Percentiles rank a stretch among this genome's conserved stretches.
Conservation (phyloP, 1,139 yeast species). For the Magnusiomyces ingens region DNA sequence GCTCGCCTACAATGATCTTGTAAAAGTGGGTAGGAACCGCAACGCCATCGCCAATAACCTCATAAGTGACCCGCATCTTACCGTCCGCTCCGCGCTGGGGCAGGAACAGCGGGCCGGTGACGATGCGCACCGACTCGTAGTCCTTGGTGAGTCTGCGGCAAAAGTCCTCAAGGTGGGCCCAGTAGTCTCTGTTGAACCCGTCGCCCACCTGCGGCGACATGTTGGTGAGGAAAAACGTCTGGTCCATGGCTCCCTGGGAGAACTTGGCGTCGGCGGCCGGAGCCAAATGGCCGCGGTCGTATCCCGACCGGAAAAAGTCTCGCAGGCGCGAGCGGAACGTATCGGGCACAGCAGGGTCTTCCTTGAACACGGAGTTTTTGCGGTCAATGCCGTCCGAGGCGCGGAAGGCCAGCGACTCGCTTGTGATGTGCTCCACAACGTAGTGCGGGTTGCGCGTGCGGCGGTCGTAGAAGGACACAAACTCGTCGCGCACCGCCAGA, state of each 20-base stretch:
- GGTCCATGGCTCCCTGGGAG: constrained; percentile 87
- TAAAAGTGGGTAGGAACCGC: constrained; percentile 98
- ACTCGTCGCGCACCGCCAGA: constrained; percentile 63
- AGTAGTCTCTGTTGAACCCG: constrained; percentile 92
- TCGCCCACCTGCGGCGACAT: constrained; percentile 98
- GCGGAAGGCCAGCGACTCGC: constrained; percentile 49
- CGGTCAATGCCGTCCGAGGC: constrained; percentile 48
- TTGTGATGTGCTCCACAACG: constrained; percentile 87
- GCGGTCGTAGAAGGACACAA: constrained; percentile 80
- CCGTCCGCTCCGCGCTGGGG: constrained; percentile 75
- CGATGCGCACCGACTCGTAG: constrained; percentile 69
- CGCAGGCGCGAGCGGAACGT: constrained; percentile 66
- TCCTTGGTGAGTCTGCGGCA: constrained; percentile 63
- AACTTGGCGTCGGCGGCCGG: constrained; percentile 98
- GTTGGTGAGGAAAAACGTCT: constrained; percentile 81
- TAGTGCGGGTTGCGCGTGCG: constrained; percentile 82
- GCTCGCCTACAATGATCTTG: constrained; percentile 83
- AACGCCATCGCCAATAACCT: constrained; percentile 85
- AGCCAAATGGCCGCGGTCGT: constrained; percentile 95
- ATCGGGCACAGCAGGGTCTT: constrained; percentile 78
- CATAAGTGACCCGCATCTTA: constrained; percentile 76
- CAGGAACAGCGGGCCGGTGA: constrained; percentile 89
- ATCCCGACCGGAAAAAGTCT: constrained; percentile 92
- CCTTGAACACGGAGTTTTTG: constrained; percentile 72
- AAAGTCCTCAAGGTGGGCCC: constrained; percentile 96